phyloP scores from a whole-genome alignment of 1,284 basidiomycete species.

The Fomitopsis pinicola region DNA sequence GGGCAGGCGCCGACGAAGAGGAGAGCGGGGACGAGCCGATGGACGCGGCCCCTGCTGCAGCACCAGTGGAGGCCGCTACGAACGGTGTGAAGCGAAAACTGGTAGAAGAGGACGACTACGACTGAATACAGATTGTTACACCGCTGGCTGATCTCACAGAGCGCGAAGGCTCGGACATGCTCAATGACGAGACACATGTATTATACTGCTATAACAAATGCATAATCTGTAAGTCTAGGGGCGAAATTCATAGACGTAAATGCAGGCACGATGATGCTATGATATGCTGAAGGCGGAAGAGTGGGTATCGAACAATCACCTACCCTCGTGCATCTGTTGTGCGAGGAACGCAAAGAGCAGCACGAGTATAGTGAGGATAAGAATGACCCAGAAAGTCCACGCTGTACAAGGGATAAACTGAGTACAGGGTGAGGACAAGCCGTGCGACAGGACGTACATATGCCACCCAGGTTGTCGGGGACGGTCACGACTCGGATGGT shows the following conservation, averaged over 20 bases:
- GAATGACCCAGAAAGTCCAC: constrained; percentile 30
- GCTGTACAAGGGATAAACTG: constrained; percentile 13
- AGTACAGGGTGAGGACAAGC: background rate
- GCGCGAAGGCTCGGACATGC: background rate
- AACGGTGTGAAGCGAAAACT: constrained; percentile 74
- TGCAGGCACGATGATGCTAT: background rate
- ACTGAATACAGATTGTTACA: constrained; percentile 33
- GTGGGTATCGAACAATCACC: background rate
- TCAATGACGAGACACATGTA: constrained; percentile 1
- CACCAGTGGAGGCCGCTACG: constrained; percentile 33
- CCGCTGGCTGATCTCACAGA: background rate
- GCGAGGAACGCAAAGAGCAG: constrained; percentile 32
- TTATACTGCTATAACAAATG: constrained; percentile 6
- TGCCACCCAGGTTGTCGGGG: constrained; percentile 50
- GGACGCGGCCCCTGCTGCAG: constrained; percentile 67
- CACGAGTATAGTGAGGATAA: constrained; percentile 32
- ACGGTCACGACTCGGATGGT: constrained; percentile 80
- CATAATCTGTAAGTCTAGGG: background rate
- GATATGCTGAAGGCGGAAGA: background rate
- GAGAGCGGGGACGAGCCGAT: constrained; percentile 67
- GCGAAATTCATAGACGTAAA: constrained; percentile 2
- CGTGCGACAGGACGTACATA: constrained; percentile 43
- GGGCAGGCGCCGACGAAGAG: constrained; percentile 57
- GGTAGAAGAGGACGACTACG: constrained; percentile 83
- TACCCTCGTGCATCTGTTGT: constrained; percentile 22